Evolutionary conservation across 306 rosid genomes (phyloP).

Genomic region (Inga oerstediana): DNA sequence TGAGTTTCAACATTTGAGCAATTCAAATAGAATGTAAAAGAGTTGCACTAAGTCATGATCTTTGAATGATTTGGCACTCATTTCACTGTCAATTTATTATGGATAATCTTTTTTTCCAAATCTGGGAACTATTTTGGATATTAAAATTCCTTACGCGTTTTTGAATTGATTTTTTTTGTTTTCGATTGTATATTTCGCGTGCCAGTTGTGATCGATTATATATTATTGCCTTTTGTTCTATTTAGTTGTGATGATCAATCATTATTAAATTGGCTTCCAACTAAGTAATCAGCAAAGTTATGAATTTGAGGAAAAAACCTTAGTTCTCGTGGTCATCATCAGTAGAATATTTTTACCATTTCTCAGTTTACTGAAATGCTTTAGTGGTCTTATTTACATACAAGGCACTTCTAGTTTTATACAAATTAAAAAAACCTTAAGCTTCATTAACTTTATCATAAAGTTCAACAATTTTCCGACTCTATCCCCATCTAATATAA

Average conservation of each 20-base stretch:
- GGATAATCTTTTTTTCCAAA: not conserved
- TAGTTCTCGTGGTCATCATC: not conserved
- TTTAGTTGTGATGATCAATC: not conserved
- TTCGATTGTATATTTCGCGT: not conserved
- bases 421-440: no score
- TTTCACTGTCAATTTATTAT: not conserved
- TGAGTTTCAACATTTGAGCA: slow-evolving; percentile 11
- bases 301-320: not conserved
- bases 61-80: slow-evolving; percentile 27
- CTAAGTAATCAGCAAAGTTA: not conserved
- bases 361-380: not conserved
- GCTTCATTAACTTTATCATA: no score
- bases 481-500: no score
- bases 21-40: not conserved
- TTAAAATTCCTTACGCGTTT: not conserved
- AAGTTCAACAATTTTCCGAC: no score
- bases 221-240: not conserved
- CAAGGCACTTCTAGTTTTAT: no score
- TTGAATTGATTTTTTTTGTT: not conserved
- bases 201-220: not conserved
- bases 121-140: not conserved
- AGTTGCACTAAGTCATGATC: slow-evolving; percentile 19
- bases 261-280: not conserved
- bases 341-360: not conserved
- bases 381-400: no score